These are phyloP conservation scores for Geotrichum bryndzae DNA, from an alignment of 1,139 yeast genomes.

Conservation along the genomic window DNA sequence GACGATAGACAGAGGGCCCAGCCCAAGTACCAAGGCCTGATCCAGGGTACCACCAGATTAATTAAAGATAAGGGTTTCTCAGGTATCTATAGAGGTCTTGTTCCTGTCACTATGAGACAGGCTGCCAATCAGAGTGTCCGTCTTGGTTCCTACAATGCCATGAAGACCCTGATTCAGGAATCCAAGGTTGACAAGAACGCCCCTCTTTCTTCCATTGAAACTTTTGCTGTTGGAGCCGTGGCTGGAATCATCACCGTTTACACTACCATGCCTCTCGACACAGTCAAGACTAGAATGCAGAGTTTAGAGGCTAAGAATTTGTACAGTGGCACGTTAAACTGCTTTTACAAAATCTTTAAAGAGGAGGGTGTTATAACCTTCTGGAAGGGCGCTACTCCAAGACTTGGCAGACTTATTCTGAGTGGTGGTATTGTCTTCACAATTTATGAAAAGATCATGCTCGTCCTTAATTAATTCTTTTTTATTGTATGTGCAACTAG, in stretches of 20 bases:
- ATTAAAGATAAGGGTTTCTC: slow-evolving; percentile 70
- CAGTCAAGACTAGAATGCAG: slow-evolving; percentile 97
- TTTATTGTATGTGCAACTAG: background rate
- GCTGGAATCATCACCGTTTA: slow-evolving; percentile 94
- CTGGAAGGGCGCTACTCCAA: slow-evolving; percentile 98
- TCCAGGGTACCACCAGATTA: slow-evolving; percentile 57
- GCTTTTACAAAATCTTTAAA: slow-evolving; percentile 71
- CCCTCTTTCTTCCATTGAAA: slow-evolving; percentile 71
- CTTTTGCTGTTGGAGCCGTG: slow-evolving; percentile 85
- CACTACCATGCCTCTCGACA: slow-evolving; percentile 95
- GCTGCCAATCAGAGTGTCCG: slow-evolving; percentile 95
- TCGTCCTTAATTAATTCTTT: slow-evolving; percentile 37
- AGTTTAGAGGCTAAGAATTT: slow-evolving; percentile 70
- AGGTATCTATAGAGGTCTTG: slow-evolving; percentile 82
- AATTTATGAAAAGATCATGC: slow-evolving; percentile 82
- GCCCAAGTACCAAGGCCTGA: slow-evolving; percentile 68
- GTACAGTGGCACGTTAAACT: slow-evolving; percentile 71
- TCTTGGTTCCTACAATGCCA: slow-evolving; percentile 84
- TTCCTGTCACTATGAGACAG: slow-evolving; percentile 92
- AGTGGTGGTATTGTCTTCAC: slow-evolving; percentile 97
- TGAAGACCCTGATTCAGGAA: slow-evolving; percentile 69
- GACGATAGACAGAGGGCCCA: slow-evolving; percentile 76
- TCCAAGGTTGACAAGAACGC: slow-evolving; percentile 49
- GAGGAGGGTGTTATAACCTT: slow-evolving; percentile 89
- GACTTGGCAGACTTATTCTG: slow-evolving; percentile 82